Evolutionary conservation across 306 rosid species (phyloP).

Genomic region (Dicorynia guianensis): DNA sequence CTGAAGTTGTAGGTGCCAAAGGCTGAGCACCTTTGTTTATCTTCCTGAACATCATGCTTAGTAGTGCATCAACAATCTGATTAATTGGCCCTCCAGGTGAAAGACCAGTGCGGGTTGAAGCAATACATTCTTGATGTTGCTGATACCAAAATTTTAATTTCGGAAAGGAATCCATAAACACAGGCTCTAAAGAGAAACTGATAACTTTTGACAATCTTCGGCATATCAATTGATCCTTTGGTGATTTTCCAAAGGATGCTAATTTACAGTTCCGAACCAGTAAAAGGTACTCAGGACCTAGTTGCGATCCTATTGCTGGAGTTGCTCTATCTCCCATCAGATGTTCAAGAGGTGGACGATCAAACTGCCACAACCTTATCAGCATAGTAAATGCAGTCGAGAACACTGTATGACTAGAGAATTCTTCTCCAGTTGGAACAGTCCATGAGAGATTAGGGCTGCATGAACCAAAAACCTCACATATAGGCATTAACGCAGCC

Average conservation of each 20-base stretch:
- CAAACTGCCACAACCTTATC: conserved; percentile 88
- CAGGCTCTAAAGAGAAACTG: conserved; percentile 55
- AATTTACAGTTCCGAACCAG: conserved; percentile 69
- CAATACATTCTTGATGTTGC: conserved; percentile 88
- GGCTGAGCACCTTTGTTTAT: conserved; percentile 63
- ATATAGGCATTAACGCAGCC: conserved; percentile 74
- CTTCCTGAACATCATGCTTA: conserved; percentile 78
- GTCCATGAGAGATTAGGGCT: conserved; percentile 60
- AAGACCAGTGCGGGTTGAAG: conserved; percentile 73
- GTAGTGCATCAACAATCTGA: conserved; percentile 79
- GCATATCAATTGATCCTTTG: conserved; percentile 58
- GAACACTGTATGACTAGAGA: conserved; percentile 80
- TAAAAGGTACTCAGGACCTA: conserved; percentile 85
- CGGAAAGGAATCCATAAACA: conserved; percentile 81
- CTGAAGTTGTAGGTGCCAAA: conserved; percentile 65
- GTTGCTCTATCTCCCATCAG: conserved; percentile 57
- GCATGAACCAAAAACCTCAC: conserved; percentile 86
- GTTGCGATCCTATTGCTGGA: conserved; percentile 72
- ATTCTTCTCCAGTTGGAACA: conserved; percentile 70
- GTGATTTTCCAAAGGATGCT: conserved; percentile 63
- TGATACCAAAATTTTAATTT: conserved; percentile 80
- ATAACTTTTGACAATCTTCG: conserved; percentile 65
- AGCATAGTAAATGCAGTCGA: conserved; percentile 87
- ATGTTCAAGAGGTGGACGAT: conserved; percentile 73
- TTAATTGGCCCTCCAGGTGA: conserved; percentile 73